Conservation (phyloP, 2,329 filamentous ascomycete genomes). For the Trematosphaeria pertusa region DNA sequence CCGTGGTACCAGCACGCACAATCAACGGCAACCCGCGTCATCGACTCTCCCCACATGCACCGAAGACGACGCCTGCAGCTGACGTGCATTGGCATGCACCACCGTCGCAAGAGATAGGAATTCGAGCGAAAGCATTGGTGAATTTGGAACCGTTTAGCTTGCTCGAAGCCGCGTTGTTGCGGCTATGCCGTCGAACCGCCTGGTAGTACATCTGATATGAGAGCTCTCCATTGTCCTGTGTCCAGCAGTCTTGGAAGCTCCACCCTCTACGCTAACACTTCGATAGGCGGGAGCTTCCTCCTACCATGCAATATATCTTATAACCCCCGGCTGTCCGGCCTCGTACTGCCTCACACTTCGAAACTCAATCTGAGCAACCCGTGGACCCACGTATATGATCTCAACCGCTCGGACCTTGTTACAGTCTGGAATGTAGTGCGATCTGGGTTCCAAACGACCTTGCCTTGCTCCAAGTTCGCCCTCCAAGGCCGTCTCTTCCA, state of each 20-base stretch:
- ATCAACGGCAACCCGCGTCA: conserved; percentile 5
- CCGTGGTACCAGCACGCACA: conserved; percentile 7
- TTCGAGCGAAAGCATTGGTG: no score
- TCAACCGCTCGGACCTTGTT: conserved; percentile 17
- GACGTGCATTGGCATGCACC: not conserved
- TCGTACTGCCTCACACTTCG: conserved; percentile 25
- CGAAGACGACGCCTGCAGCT: conserved; percentile 3
- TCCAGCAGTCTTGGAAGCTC: no score
- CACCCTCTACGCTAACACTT: no score
- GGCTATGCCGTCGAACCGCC: no score
- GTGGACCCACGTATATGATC: conserved; percentile 28
- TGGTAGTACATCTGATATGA: no score
- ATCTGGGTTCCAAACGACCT: not conserved
- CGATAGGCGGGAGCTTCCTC: no score
- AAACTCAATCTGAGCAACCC: conserved; percentile 30
- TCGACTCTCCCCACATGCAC: not conserved
- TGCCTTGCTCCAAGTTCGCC: conserved; percentile 14
- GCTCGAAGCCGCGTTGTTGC: no score
- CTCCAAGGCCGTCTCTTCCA: conserved; percentile 35
- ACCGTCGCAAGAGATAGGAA: not conserved
- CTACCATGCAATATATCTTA: conserved; percentile 14
- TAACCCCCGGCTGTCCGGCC: conserved; percentile 19
- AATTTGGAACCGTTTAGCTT: no score
- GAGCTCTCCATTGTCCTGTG: no score
- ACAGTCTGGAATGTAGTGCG: conserved; percentile 13